Percentiles rank a stretch among this genome's conserved stretches.
Evolutionary conservation across 2,329 filamentous ascomycete genomes (phyloP).

Genomic region (Penicillium sp.): DNA sequence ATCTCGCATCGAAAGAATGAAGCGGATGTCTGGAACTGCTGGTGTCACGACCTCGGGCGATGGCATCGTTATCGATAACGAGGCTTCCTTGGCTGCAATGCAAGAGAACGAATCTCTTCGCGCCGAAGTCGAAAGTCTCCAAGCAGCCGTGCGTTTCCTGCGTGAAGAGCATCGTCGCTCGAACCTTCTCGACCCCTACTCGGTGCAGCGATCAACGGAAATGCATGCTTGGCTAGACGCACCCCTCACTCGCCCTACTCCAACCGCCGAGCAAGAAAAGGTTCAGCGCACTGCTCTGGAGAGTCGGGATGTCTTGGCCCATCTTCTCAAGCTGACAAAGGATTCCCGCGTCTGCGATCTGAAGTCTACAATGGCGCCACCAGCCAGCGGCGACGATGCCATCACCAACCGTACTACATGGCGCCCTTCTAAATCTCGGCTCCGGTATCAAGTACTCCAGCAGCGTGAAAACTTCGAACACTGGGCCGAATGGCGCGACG

Average conservation of each 20-base stretch:
- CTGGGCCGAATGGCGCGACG: conserved; percentile 46
- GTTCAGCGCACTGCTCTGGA: conserved; percentile 38
- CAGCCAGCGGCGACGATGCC: conserved; percentile 12
- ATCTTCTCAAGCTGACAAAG: conserved; percentile 44
- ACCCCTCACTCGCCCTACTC: conserved; percentile 32
- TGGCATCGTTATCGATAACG: conserved; percentile 38
- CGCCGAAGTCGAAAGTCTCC: conserved; percentile 43
- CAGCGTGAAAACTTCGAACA: conserved; percentile 48
- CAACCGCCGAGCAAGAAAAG: conserved; percentile 30
- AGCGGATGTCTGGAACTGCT: conserved; percentile 40
- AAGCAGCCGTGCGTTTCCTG: conserved; percentile 47
- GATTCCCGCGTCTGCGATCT: conserved; percentile 41
- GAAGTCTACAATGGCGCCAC: conserved; percentile 30
- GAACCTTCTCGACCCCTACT: conserved; percentile 42
- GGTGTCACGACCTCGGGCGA: conserved; percentile 36
- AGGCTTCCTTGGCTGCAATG: conserved; percentile 40
- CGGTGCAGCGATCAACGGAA: conserved; percentile 40
- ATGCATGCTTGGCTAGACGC: conserved; percentile 46
- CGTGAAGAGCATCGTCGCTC: conserved; percentile 45
- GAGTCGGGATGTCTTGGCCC: conserved; percentile 42
- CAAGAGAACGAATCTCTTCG: conserved; percentile 45
- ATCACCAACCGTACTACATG: conserved; percentile 33
- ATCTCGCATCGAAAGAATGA: conserved; percentile 43
- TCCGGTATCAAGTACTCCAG: conserved; percentile 43
- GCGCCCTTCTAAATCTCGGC: conserved; percentile 44